Evolutionary conservation across 2,329 filamentous ascomycete genomes (phyloP), one percentile per base, ranked within the genome.

Genomic region (Ascochyta koolunga): DNA sequence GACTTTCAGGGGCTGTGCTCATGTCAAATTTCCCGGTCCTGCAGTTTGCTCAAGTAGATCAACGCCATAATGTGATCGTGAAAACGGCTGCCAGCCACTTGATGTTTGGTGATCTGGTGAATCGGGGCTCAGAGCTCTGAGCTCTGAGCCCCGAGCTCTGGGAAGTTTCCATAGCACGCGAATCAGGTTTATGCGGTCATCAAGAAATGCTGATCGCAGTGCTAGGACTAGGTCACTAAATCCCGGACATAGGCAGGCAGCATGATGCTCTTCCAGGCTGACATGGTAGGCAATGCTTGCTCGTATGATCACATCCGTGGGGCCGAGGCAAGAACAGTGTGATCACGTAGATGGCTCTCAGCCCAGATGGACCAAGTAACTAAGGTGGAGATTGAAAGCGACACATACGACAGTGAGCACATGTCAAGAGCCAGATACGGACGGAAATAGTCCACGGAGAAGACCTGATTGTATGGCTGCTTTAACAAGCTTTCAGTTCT

Each of bases 291-390:
- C 33, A 40, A 58, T 53, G 50, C 56, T 47, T 36, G 61, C 18
- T 54, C 49, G 57, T 57, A 57, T 60, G 54, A 60, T 58, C 43
- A 65, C 56, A 60, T 62, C 40, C 49, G 54, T 54, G 38, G 54
- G 46, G 49, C 40, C 29, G 54, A 55, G 48, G 44, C 51, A 50
- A 36, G 43, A 41, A 24, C 40, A 35, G 50, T 54, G 49, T 27
- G 41, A 31, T 18, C 22, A 24, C 45, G 25, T 35, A 29, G 27
- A 29, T 29, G 22, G 40, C 33, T 27, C 41, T 37, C n/a, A 38
- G 31, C 25, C 32, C 42, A 33, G 41, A 27, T 42, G 21, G 35
- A 39, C 5, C n/a, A 36, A 39, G 18, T 25, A 24, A 29, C 19
- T 27, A 39, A n/a, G 18, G n/a, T 25, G 15, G 25, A 40, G 19